phyloP scores from a whole-genome alignment of 352 stramenopile species.

The Globisporangium nunn region DNA sequence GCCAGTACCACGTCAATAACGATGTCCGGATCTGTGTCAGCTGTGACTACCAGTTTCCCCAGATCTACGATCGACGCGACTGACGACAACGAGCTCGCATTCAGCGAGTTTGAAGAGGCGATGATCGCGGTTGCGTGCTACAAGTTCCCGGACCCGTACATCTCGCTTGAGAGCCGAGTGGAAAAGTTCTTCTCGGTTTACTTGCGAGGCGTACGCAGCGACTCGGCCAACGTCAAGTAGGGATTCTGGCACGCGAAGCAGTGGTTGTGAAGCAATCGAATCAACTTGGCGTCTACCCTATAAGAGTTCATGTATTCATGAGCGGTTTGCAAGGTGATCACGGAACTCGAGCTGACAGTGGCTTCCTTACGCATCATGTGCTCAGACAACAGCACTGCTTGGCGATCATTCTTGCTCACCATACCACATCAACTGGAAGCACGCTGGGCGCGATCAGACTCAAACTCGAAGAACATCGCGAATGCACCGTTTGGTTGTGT shows the following conservation, averaged over 20 bases:
- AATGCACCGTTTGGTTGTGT: no score
- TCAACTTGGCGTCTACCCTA: no score
- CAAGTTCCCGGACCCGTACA: constrained; percentile 74
- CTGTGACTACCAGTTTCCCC: background rate
- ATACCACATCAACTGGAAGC: no score
- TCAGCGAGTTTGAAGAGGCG: constrained; percentile 61
- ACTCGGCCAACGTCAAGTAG: background rate
- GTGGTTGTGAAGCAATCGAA: no score
- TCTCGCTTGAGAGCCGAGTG: constrained; percentile 67
- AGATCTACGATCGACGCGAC: background rate
- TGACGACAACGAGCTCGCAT: constrained; percentile 38
- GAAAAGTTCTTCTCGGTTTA: constrained; percentile 76
- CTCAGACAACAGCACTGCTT: no score
- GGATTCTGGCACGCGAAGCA: background rate
- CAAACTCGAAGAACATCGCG: background rate
- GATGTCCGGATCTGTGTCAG: constrained; percentile 4
- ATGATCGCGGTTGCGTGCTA: constrained; percentile 64
- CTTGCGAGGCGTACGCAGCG: constrained; percentile 17
- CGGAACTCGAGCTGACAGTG: no score
- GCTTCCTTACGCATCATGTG: no score
- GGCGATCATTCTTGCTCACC: no score
- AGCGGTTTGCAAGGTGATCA: no score
- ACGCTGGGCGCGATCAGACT: no score
- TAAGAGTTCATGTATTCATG: no score
- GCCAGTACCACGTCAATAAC: background rate